Conservation (phyloP, 2,329 filamentous ascomycete species). For the Shiraia bambusicola region DNA sequence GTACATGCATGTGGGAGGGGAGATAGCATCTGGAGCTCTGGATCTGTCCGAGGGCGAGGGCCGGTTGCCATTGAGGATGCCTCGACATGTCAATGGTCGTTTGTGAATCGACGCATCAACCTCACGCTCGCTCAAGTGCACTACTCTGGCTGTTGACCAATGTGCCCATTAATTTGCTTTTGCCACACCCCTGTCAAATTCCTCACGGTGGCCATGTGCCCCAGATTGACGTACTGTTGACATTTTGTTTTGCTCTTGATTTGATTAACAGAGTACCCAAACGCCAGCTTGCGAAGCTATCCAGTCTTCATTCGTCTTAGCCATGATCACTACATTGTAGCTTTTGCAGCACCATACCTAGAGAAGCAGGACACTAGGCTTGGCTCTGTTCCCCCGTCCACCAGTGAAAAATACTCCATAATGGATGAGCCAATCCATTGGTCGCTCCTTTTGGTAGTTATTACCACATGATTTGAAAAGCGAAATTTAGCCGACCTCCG, state of each 20-base stretch:
- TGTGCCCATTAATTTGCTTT: too few species aligned
- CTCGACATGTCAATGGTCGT: constrained; percentile 48
- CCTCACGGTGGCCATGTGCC: not conserved
- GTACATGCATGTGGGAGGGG: constrained; percentile 48
- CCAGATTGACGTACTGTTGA: too few species aligned
- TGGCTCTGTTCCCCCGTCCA: constrained; percentile 21
- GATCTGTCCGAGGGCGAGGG: constrained; percentile 43
- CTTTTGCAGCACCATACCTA: constrained; percentile 23
- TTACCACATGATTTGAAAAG: constrained; percentile 33
- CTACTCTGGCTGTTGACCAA: too few species aligned
- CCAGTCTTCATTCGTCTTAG: not conserved
- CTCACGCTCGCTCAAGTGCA: constrained; percentile 27
- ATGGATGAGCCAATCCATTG: constrained; percentile 17
- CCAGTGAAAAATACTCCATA: constrained; percentile 22
- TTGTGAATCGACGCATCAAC: constrained; percentile 45
- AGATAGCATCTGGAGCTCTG: constrained; percentile 47
- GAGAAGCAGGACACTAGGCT: constrained; percentile 32
- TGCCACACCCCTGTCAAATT: not conserved
- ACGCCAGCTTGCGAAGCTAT: not conserved
- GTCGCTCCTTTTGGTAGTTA: constrained; percentile 11
- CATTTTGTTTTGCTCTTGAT: not conserved
- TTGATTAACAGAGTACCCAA: too few species aligned
- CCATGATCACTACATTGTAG: constrained; percentile 13
- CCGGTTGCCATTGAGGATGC: constrained; percentile 51
- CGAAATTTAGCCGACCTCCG: constrained; percentile 37